Evolutionary conservation across 2,329 filamentous ascomycete species (phyloP).

Genomic region (Fonsecaea pugnacius): DNA sequence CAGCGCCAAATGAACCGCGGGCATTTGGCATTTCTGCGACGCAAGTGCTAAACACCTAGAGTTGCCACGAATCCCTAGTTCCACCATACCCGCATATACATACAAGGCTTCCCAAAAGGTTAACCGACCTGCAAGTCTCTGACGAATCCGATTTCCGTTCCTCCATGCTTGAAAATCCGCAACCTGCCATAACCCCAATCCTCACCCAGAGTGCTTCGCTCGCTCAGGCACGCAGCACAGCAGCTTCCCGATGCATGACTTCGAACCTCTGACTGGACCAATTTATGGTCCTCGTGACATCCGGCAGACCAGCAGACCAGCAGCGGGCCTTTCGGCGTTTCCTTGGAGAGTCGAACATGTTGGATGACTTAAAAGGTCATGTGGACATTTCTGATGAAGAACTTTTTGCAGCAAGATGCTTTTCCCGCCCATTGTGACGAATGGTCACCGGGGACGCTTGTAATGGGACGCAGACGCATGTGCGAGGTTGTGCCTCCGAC

Average conservation of each 20-base stretch:
- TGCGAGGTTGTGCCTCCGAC: conserved; percentile 25
- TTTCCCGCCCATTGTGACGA: conserved; percentile 3
- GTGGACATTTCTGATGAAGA: conserved; percentile 1
- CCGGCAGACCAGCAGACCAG: neutral
- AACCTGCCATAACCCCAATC: neutral
- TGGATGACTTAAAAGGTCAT: conserved; percentile 1
- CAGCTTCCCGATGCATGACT: conserved; percentile 7
- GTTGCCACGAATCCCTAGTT: conserved; percentile 17
- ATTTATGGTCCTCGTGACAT: conserved; percentile 4
- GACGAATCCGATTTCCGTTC: conserved; percentile 3
- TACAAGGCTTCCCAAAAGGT: conserved; percentile 11
- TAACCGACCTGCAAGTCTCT: conserved; percentile 7
- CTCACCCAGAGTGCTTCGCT: neutral
- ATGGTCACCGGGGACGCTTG: conserved; percentile 26
- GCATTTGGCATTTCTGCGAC: conserved; percentile 8
- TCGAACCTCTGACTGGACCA: conserved; percentile 5
- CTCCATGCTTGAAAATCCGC: neutral
- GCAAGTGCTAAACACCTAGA: conserved; percentile 1
- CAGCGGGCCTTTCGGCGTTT: neutral
- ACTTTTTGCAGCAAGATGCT: conserved; percentile 1
- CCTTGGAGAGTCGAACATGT: conserved; percentile 1
- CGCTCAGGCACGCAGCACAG: neutral
- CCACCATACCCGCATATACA: conserved; percentile 16
- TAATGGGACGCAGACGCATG: conserved; percentile 26
- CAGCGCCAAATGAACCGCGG: conserved; percentile 5